A percentile compares a stretch with the other conserved stretches of the same genome.
phyloP scores from a whole-genome alignment of 2,329 filamentous ascomycete species.

The Akanthomyces uredinophilus region DNA sequence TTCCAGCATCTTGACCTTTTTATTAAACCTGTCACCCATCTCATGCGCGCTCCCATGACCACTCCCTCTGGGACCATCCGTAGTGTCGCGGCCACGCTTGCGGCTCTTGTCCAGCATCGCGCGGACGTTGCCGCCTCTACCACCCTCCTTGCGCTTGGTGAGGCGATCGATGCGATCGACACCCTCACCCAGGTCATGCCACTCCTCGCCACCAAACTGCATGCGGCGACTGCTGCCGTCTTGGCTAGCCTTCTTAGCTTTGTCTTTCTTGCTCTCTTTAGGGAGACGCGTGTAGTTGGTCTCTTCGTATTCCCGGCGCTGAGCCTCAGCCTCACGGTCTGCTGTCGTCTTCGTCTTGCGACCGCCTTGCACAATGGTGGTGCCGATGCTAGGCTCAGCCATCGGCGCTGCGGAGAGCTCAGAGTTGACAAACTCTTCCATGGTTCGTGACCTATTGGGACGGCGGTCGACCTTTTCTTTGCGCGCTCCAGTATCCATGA shows the following conservation, averaged over 20 bases:
- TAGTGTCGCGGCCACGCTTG: constrained; percentile 66
- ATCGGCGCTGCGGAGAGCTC: constrained; percentile 79
- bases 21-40: constrained; percentile 71
- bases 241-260: constrained; percentile 55
- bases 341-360: constrained; percentile 71
- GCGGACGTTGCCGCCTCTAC: constrained; percentile 49
- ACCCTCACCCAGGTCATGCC: constrained; percentile 77
- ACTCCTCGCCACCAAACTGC: constrained; percentile 86
- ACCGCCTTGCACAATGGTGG: constrained; percentile 75
- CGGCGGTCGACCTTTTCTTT: constrained; percentile 55
- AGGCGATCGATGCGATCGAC: constrained; percentile 80
- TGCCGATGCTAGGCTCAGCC: constrained; percentile 86
- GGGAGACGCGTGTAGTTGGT: constrained; percentile 85
- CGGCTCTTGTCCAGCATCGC: constrained; percentile 75
- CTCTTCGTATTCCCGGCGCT: constrained; percentile 85
- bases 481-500: constrained; percentile 65
- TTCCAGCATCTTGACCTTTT: constrained; percentile 56
- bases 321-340: constrained; percentile 71
- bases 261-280: constrained; percentile 81
- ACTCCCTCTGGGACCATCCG: constrained; percentile 64
- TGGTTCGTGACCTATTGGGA: constrained; percentile 69
- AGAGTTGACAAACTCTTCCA: constrained; percentile 86
- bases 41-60: constrained; percentile 57
- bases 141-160: constrained; percentile 63
- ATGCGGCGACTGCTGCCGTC: constrained; percentile 51